A percentile compares a stretch with the other conserved stretches of the same genome.
Evolutionary conservation across 2,329 filamentous ascomycete species (phyloP).

Genomic region (Exophiala sp.): DNA sequence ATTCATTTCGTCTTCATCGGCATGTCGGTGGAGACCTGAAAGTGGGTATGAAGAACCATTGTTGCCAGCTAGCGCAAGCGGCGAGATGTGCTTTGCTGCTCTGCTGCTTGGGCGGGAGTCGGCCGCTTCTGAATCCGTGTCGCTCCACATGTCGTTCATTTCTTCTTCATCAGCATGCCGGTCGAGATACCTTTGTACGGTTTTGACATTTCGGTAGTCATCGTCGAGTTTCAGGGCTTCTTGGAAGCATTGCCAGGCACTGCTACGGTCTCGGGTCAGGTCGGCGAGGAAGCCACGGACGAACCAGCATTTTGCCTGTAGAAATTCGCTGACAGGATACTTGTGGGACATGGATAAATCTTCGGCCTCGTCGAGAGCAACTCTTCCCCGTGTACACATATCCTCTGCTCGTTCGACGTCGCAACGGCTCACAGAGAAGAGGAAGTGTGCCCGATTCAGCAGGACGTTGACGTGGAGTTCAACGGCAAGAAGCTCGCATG

Average conservation of each 20-base stretch:
- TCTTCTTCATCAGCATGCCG: not conserved
- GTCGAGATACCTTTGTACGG: constrained; percentile 7
- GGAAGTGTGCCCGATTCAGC: constrained; percentile 13
- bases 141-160: not conserved
- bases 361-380: constrained; percentile 10
- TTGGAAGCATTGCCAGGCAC: constrained; percentile 4
- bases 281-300: constrained; percentile 12
- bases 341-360: constrained; percentile 2
- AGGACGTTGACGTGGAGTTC: constrained; percentile 11
- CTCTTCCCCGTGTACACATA: constrained; percentile 1
- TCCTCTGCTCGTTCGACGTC: too few species aligned
- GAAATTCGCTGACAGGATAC: not conserved
- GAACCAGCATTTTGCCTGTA: constrained; percentile 16
- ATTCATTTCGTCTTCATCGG: not conserved
- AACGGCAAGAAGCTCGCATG: not conserved
- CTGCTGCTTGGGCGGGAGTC: too few species aligned
- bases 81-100: too few species aligned
- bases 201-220: constrained; percentile 2
- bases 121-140: not conserved
- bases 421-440: constrained; percentile 2
- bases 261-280: constrained; percentile 1
- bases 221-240: constrained; percentile 10
- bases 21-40: not conserved
- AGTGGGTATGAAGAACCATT: too few species aligned
- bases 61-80: too few species aligned